phyloP scores from a whole-genome alignment of 768 basidiomycete genomes.

The Naganishia vaughanmartiniae region DNA sequence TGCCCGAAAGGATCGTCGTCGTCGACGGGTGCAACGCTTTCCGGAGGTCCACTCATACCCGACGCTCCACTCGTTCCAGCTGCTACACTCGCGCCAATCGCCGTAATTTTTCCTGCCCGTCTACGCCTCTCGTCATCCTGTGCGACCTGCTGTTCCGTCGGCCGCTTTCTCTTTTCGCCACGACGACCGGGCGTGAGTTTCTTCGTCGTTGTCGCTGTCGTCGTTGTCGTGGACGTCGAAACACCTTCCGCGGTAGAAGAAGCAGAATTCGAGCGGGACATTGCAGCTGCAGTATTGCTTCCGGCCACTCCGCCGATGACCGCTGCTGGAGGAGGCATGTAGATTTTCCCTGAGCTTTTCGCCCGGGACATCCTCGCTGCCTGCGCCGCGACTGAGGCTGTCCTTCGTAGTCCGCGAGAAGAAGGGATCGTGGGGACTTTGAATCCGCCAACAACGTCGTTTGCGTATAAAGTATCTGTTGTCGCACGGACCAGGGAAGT shows the following conservation, averaged over 20 bases:
- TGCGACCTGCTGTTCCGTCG: slow-evolving; percentile 31
- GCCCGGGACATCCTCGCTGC: slow-evolving; percentile 19
- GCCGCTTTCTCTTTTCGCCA: slow-evolving; percentile 45
- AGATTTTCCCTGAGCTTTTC: not conserved
- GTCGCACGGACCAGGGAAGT: not conserved
- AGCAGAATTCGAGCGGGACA: slow-evolving; percentile 24
- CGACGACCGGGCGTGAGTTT: slow-evolving; percentile 44
- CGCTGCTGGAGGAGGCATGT: slow-evolving; percentile 10
- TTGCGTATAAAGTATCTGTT: slow-evolving; percentile 3
- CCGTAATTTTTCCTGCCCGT: slow-evolving; percentile 4
- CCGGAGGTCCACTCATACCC: not conserved
- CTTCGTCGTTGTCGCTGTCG: not conserved
- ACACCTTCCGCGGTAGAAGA: not conserved
- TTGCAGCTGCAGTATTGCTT: not conserved
- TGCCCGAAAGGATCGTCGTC: slow-evolving; percentile 9
- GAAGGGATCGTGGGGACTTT: slow-evolving; percentile 14
- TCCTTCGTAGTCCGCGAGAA: not conserved
- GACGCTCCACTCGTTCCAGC: not conserved
- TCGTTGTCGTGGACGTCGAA: not conserved
- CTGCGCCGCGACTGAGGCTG: slow-evolving; percentile 1
- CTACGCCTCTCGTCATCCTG: slow-evolving; percentile 16
- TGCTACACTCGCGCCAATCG: no score
- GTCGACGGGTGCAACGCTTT: not conserved
- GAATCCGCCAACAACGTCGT: not conserved
- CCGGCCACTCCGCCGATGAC: slow-evolving; percentile 29